Base-by-base conservation (phyloP, 192 early-diverging fungal species). In the Backusella liffmaniae region DNA sequence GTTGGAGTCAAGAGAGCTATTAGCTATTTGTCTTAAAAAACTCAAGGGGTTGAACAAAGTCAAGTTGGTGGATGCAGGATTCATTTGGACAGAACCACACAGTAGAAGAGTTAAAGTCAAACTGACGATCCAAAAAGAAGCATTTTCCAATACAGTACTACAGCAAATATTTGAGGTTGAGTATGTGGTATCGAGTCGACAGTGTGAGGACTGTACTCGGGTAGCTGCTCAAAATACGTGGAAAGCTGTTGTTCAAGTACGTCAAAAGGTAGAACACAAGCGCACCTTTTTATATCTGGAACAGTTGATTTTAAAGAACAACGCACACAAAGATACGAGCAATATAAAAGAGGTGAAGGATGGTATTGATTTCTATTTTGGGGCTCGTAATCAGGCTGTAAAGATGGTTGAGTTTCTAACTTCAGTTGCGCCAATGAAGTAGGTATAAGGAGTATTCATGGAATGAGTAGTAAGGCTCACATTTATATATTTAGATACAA, bases 61-160 rank as follows among this genome's bases (percentile, higher is more conserved):
- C 37, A 91, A 96, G 35, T 85, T 99, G 72, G 91, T 99, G 42
- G 97, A 99, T 76, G 98, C 98, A 2, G 96, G 95, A 36, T 99
- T 99, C 76, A 94, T 98, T 72, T 99, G 96, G 96, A 99, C 98
- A 8, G 98, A 99, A 56, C 88, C 88, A 34, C 88, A 90, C 73
- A 96, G 94, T 65, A 88, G 91, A 75, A 87, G 98, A 79, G 87
- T 99, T 86, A 98, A 98, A 84, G 94, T 98, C 77, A 98, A 98
- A 86, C 85, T 99, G 81, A 97, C 97, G 5, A 98, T 99, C 73
- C 98, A 99, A 83, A 99, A 99, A 82, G 98, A 99, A 85, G 94
- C 96, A 12, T 96, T 98, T 83, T 90, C 96, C 2, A 91, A 91
- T 23, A 97, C 97, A 0, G 95, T 99, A 71, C 80, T 99, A 70